Percentiles rank a stretch among this genome's conserved stretches.
Evolutionary conservation across 345 rosid genomes (phyloP).

Genomic region (Eucalyptus pauciflora): DNA sequence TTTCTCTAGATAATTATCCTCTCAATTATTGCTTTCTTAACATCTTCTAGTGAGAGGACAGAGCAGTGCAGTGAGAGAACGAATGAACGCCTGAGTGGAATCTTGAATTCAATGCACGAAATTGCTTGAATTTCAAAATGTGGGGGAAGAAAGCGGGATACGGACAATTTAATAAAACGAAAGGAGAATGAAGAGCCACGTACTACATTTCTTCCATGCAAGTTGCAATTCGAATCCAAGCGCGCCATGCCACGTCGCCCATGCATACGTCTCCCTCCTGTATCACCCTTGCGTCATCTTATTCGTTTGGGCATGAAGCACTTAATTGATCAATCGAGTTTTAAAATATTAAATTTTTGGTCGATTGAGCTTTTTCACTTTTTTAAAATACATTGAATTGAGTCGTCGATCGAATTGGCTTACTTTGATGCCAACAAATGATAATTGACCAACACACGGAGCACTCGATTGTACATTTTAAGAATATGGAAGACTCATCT

Average conservation of each 20-base stretch:
- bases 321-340: neutral
- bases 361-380: neutral
- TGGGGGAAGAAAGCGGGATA: neutral
- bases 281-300: neutral
- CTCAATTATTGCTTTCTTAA: neutral
- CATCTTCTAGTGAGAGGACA: neutral
- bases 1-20: neutral
- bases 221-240: neutral
- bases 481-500: neutral
- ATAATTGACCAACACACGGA: neutral
- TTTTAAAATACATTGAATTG: neutral
- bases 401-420: neutral
- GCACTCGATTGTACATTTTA: neutral
- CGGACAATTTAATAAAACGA: neutral
- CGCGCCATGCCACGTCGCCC: neutral
- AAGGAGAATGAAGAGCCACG: neutral
- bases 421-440: neutral
- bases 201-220: neutral
- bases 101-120: neutral
- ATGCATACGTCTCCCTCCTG: neutral
- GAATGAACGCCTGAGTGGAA: neutral
- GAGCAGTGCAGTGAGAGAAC: neutral
- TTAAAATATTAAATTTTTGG: neutral
- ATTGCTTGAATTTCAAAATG: neutral
- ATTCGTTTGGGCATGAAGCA: neutral